phyloP scores from a whole-genome alignment of 495 filamentous ascomycete species.

The Talaromyces trachyspermus region DNA sequence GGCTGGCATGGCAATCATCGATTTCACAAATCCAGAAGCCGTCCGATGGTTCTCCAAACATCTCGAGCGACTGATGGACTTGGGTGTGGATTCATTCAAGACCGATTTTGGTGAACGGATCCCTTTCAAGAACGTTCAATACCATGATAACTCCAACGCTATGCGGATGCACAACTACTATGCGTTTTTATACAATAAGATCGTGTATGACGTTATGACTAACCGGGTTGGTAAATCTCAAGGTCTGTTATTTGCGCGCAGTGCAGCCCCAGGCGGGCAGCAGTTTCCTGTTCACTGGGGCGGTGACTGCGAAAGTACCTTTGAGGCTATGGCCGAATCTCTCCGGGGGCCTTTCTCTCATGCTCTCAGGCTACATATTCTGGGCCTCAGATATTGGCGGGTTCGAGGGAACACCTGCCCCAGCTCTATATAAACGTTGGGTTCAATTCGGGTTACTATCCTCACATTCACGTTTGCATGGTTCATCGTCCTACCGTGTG shows the following conservation, averaged over 20 bases:
- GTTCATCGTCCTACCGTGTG: conserved; percentile 55
- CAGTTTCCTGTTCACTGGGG: conserved; percentile 59
- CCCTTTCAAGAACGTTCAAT: conserved; percentile 52
- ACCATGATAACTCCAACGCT: conserved; percentile 50
- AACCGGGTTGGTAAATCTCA: conserved; percentile 48
- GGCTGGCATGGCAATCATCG: conserved; percentile 65
- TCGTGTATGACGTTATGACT: conserved; percentile 59
- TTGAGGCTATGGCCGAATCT: conserved; percentile 66
- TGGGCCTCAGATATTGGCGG: conserved; percentile 68
- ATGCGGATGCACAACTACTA: conserved; percentile 70
- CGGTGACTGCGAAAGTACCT: conserved; percentile 66
- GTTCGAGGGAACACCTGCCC: conserved; percentile 60
- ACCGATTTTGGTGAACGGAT: conserved; percentile 71
- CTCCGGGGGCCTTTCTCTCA: conserved; percentile 61
- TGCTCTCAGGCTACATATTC: conserved; percentile 59
- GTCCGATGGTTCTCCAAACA: conserved; percentile 52
- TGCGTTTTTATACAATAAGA: conserved; percentile 60
- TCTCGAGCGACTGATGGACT: conserved; percentile 52
- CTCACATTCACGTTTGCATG: conserved; percentile 61
- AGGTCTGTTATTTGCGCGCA: conserved; percentile 61
- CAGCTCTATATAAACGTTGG: conserved; percentile 71
- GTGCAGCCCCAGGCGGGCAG: conserved; percentile 60
- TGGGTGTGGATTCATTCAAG: conserved; percentile 63
- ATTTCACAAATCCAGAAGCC: conserved; percentile 66
- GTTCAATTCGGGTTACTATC: conserved; percentile 65